Evolutionary conservation across 2,329 filamentous ascomycete genomes (phyloP).

Genomic region (Westerdykella aurantiaca): DNA sequence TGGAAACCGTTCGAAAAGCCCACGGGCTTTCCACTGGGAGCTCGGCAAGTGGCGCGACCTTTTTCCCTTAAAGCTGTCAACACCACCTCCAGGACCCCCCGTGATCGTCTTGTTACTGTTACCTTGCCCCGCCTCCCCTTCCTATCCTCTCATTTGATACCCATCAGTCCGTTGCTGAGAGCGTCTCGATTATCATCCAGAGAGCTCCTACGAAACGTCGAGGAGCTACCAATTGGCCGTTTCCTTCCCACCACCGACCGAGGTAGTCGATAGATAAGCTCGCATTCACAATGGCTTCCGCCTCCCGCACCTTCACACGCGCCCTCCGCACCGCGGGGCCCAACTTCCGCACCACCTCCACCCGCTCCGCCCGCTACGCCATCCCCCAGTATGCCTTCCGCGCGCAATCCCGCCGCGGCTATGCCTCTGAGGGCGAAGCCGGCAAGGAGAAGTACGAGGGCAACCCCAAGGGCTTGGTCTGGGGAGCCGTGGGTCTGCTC

Average conservation of each 20-base stretch:
- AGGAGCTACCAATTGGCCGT: neutral
- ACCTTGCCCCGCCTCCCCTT: neutral
- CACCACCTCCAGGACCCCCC: neutral
- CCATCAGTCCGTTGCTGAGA: neutral
- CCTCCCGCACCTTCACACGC: conserved; percentile 34
- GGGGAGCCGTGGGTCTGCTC: conserved; percentile 28
- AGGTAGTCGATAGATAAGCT: neutral
- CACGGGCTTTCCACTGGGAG: neutral
- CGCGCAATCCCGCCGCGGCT: conserved; percentile 70
- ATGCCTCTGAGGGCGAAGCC: conserved; percentile 55
- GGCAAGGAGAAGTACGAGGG: conserved; percentile 45
- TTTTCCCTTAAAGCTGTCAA: neutral
- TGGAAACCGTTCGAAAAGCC: neutral
- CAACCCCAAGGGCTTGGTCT: conserved; percentile 41
- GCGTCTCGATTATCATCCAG: neutral
- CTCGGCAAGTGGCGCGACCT: neutral
- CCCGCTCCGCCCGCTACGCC: conserved; percentile 54
- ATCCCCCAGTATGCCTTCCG: conserved; percentile 65
- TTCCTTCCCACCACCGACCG: neutral
- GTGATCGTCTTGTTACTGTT: neutral
- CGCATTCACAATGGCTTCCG: conserved; percentile 27
- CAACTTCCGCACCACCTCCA: conserved; percentile 53
- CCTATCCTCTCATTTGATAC: neutral
- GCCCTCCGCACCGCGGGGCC: conserved; percentile 36
- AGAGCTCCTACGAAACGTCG: neutral